Evolutionary conservation across 352 stramenopile genomes (phyloP).

Genomic region (Thraustotheca clavata): DNA sequence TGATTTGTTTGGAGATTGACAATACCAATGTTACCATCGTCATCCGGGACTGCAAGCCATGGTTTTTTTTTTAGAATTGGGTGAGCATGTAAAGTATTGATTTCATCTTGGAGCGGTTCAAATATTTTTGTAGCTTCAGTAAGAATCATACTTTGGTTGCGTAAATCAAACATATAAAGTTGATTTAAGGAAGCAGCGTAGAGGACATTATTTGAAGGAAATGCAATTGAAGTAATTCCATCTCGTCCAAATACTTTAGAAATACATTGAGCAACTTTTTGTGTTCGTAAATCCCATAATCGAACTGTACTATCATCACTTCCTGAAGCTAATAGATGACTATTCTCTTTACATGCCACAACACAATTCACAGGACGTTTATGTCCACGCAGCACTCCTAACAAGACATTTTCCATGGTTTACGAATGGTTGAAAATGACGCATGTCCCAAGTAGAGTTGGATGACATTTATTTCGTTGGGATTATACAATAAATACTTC

Average conservation of each 20-base stretch:
- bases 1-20: slow-evolving; percentile 48
- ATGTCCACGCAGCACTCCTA: slow-evolving; percentile 4
- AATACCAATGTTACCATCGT: slow-evolving; percentile 57
- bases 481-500: no score
- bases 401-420: no score
- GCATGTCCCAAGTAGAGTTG: no score
- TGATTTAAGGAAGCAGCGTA: slow-evolving; percentile 53
- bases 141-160: slow-evolving; percentile 45
- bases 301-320: slow-evolving; percentile 60
- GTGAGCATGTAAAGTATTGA: slow-evolving; percentile 52
- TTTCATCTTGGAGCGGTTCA: slow-evolving; percentile 54
- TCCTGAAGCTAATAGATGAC: slow-evolving; percentile 49
- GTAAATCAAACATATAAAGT: slow-evolving; percentile 60
- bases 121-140: slow-evolving; percentile 43
- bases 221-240: slow-evolving; percentile 54
- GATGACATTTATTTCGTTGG: no score
- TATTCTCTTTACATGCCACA: not conserved
- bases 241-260: slow-evolving; percentile 33
- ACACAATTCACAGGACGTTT: slow-evolving; percentile 18
- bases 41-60: slow-evolving; percentile 53
- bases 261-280: slow-evolving; percentile 46
- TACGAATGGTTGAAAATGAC: no score
- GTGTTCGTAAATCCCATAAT: slow-evolving; percentile 58
- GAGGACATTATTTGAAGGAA: slow-evolving; percentile 33
- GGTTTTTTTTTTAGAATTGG: slow-evolving; percentile 33